Evolutionary conservation across 495 filamentous ascomycete genomes (phyloP).

Genomic region (Hypoxylon cercidicola): DNA sequence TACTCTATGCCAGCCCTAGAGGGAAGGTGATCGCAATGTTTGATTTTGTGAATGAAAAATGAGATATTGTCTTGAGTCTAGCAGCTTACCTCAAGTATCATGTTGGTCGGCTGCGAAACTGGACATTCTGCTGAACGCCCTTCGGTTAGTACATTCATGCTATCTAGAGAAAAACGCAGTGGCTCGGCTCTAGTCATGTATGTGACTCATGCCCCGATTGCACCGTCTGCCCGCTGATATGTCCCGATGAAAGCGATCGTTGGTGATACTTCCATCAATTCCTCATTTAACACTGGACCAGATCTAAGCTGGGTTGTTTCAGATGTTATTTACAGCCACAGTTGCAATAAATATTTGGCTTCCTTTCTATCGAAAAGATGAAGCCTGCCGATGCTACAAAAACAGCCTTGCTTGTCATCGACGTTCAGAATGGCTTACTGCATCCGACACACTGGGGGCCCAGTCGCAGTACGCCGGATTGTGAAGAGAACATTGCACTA

Average conservation of each 20-base stretch:
- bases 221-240: not conserved
- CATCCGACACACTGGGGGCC: slow-evolving; percentile 55
- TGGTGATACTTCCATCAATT: not conserved
- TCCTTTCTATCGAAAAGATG: slow-evolving; percentile 7
- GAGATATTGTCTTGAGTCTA: not conserved
- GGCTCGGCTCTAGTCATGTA: not conserved
- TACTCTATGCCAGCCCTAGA: too few relatives aligned
- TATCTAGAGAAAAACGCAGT: too few relatives aligned
- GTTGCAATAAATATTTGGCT: not conserved
- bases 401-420: slow-evolving; percentile 68
- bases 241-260: not conserved
- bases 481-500: slow-evolving; percentile 55
- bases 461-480: slow-evolving; percentile 57
- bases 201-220: not conserved
- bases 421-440: slow-evolving; percentile 65
- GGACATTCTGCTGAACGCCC: too few relatives aligned
- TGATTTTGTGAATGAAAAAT: too few relatives aligned
- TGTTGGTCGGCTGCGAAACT: too few relatives aligned
- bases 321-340: too few relatives aligned
- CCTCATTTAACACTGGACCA: not conserved
- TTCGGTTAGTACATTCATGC: too few relatives aligned
- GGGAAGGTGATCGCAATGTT: too few relatives aligned
- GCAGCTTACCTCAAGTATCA: too few relatives aligned
- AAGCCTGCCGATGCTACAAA: slow-evolving; percentile 14
- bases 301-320: not conserved